Conservation (phyloP, 768 basidiomycete genomes). For the Tricholoma sp. region DNA sequence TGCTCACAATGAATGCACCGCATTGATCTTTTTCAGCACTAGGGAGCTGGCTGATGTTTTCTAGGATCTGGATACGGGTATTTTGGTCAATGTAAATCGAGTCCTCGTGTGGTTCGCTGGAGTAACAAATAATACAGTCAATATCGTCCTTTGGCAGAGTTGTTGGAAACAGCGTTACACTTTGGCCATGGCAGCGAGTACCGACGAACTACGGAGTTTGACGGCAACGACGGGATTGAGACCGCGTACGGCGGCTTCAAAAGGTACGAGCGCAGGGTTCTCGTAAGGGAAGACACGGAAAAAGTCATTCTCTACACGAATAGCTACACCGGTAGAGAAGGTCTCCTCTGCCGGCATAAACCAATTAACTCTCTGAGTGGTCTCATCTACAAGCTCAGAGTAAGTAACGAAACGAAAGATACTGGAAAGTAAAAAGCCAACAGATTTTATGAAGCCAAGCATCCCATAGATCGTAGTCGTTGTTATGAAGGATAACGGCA, state of each 20-base stretch:
- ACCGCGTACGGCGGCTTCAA: slow-evolving; percentile 69
- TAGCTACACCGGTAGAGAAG: slow-evolving; percentile 65
- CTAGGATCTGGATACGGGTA: slow-evolving; percentile 82
- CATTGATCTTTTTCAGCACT: slow-evolving; percentile 86
- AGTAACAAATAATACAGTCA: no score
- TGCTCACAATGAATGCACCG: slow-evolving; percentile 66
- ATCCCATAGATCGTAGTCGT: slow-evolving; percentile 77
- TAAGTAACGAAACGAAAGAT: no score
- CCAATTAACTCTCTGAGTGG: slow-evolving; percentile 66
- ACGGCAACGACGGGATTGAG: slow-evolving; percentile 85
- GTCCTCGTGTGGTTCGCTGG: slow-evolving; percentile 44
- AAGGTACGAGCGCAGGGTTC: slow-evolving; percentile 65
- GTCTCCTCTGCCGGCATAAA: slow-evolving; percentile 75
- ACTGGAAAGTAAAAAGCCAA: no score
- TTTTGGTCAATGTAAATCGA: slow-evolving; percentile 70
- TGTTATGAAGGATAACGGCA: slow-evolving; percentile 42
- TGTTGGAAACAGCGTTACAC: no score
- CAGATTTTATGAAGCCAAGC: slow-evolving; percentile 76
- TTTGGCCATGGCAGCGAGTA: slow-evolving; percentile 69
- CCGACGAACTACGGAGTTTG: slow-evolving; percentile 66
- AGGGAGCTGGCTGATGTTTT: slow-evolving; percentile 59
- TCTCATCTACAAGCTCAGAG: slow-evolving; percentile 48
- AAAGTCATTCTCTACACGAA: slow-evolving; percentile 53
- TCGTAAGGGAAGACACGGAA: slow-evolving; percentile 89
- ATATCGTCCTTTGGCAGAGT: no score